Conservation (phyloP, 345 rosid species). For the Brassica juncea region DNA sequence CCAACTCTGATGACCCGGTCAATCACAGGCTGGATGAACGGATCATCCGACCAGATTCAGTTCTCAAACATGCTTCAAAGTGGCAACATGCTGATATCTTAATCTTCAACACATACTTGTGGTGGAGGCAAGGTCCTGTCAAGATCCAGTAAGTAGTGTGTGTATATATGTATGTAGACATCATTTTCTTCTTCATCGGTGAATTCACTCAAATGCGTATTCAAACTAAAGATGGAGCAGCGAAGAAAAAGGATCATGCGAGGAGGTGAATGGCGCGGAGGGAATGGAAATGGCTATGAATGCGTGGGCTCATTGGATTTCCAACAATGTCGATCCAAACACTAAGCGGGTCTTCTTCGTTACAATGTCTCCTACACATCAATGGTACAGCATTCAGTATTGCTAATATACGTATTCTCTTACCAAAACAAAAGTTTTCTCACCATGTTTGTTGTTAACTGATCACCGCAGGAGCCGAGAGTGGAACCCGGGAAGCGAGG, state of each 20-base stretch:
- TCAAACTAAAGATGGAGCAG: slow-evolving; percentile 72
- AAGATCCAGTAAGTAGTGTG: slow-evolving; percentile 57
- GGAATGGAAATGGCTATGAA: slow-evolving; percentile 96
- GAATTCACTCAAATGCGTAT: background rate
- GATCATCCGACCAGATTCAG: slow-evolving; percentile 86
- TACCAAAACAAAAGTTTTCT: background rate
- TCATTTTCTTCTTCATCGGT: background rate
- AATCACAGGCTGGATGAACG: slow-evolving; percentile 77
- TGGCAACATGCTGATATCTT: slow-evolving; percentile 94
- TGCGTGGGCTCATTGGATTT: slow-evolving; percentile 91
- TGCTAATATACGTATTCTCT: background rate
- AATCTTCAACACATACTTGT: slow-evolving; percentile 86
- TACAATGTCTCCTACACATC: slow-evolving; percentile 96
- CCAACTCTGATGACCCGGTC: slow-evolving; percentile 98
- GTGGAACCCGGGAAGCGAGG: slow-evolving; percentile 73
- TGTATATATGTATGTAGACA: background rate
- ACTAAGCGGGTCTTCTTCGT: slow-evolving; percentile 72
- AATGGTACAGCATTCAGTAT: slow-evolving; percentile 42
- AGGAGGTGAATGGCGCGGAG: slow-evolving; percentile 68
- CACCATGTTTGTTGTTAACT: background rate
- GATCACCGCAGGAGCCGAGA: slow-evolving; percentile 68
- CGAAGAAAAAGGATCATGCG: slow-evolving; percentile 66
- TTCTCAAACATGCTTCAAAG: slow-evolving; percentile 77
- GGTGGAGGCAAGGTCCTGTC: slow-evolving; percentile 99
- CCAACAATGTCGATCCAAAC: slow-evolving; percentile 49